Base-by-base conservation (phyloP, 306 rosid species). In the Medicago arabica region DNA sequence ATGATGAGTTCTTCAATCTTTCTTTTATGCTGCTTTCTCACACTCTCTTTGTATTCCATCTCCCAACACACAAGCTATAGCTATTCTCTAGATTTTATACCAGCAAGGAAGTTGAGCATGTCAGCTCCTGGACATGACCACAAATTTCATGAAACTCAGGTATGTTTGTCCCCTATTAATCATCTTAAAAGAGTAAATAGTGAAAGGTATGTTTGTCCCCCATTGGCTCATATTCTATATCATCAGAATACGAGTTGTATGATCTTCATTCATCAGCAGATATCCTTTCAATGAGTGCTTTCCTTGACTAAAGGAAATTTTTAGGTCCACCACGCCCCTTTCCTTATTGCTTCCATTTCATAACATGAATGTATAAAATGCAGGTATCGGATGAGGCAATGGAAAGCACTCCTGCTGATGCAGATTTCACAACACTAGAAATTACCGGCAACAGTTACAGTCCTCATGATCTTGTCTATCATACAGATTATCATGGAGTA, bases 401-500 rank as follows among this genome's bases (percentile, higher is more conserved):
- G 67, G 75, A 81, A 76, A 63, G 76, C 47, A n/a, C 57, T 4
- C 49, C 55, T 7, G 69, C 71, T 46, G 59, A 82, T 46, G 90
- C 81, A 74, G 92, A 69, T 55, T 65, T 81, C 43, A 76, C n/a
- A 69, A 53, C 65, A 55, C 43, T 31, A 65, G 81, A 84, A 74
- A 15, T 69, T 71, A 85, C 75, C 61, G 66, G 75, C 74, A 78
- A 80, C 71, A 66, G 76, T 23, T 38, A 74, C 47, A 80, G 57
- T 74, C 51, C 75, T 55, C 89, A 65, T 54, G 94, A 87, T 36
- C 78, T 79, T 79, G 84, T 91, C 76, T 94, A 88, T 80, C 97
- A 94, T 66, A 87, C 60, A 50, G 98, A 94, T 79, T 94, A 94
- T 83, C 94, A 90, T 71, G 97, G 97, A 82, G 97, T 86, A 76